Conservation (phyloP, 23 red algal species). For the Agarophyton chilense region DNA sequence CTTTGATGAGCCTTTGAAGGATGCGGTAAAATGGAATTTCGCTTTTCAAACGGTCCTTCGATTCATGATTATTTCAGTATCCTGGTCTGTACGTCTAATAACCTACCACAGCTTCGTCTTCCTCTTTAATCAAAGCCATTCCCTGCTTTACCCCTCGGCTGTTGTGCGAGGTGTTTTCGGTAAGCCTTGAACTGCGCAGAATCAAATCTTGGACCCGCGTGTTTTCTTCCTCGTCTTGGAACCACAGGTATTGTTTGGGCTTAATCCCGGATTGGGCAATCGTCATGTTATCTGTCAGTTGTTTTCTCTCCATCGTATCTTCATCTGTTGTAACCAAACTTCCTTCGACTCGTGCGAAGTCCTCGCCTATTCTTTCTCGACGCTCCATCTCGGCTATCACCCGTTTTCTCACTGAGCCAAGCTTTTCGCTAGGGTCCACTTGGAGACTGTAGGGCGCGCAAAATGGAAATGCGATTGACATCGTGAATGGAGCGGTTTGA, state of each 20-base stretch:
- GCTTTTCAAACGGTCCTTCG: not conserved
- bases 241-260: conserved; percentile 68
- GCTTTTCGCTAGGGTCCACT: conserved; percentile 31
- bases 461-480: conserved; percentile 60
- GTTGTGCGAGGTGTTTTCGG: conserved; percentile 53
- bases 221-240: conserved; percentile 54
- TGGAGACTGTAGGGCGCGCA: conserved; percentile 40
- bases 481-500: conserved; percentile 34
- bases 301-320: conserved; percentile 44
- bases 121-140: conserved; percentile 57
- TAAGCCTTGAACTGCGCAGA: conserved; percentile 50
- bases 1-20: not conserved
- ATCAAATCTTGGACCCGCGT: conserved; percentile 51
- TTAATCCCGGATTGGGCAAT: conserved; percentile 47
- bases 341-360: conserved; percentile 43
- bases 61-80: not conserved
- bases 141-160: conserved; percentile 65
- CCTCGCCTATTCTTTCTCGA: conserved; percentile 20
- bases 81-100: conserved; percentile 3
- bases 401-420: conserved; percentile 27
- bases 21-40: not conserved
- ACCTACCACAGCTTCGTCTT: conserved; percentile 53
- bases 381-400: conserved; percentile 56
- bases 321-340: conserved; percentile 51
- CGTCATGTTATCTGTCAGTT: conserved; percentile 35